phyloP scores from a whole-genome alignment of 495 filamentous ascomycete species.

The Recurvomyces mirabilis region DNA sequence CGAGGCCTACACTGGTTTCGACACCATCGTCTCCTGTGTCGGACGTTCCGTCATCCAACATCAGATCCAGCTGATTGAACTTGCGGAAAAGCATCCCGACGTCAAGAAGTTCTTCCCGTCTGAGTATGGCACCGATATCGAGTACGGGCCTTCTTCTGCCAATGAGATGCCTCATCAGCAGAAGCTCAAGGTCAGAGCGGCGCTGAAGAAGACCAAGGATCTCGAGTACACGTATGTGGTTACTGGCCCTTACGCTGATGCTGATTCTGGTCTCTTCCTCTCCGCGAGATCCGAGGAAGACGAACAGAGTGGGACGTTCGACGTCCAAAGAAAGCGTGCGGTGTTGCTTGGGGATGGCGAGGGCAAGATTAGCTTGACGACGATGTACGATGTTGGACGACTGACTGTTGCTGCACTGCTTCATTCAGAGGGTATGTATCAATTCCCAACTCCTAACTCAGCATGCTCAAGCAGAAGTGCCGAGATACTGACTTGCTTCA shows the following conservation, averaged over 20 bases:
- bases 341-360: slow-evolving; percentile 48
- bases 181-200: slow-evolving; percentile 54
- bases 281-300: slow-evolving; percentile 15
- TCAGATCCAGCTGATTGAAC: slow-evolving; percentile 48
- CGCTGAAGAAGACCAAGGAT: slow-evolving; percentile 39
- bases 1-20: slow-evolving; percentile 30
- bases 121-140: slow-evolving; percentile 66
- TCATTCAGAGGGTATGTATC: too few relatives aligned
- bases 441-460: too few relatives aligned
- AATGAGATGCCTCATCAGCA: slow-evolving; percentile 56
- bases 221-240: slow-evolving; percentile 58
- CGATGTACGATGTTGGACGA: slow-evolving; percentile 56
- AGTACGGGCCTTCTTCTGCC: slow-evolving; percentile 47
- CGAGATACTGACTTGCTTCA: too few relatives aligned
- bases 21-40: slow-evolving; percentile 55
- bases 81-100: slow-evolving; percentile 42
- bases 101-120: slow-evolving; percentile 61
- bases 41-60: slow-evolving; percentile 45
- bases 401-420: slow-evolving; percentile 49
- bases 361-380: slow-evolving; percentile 50
- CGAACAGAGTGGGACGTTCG: slow-evolving; percentile 40
- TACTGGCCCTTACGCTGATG: slow-evolving; percentile 58
- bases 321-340: slow-evolving; percentile 43
- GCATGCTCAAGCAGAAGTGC: too few relatives aligned
- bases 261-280: slow-evolving; percentile 38